A percentile compares a stretch with the other conserved stretches of the same genome.
Conservation (phyloP, 495 filamentous ascomycete genomes). For the Penicillium coprophilum region DNA sequence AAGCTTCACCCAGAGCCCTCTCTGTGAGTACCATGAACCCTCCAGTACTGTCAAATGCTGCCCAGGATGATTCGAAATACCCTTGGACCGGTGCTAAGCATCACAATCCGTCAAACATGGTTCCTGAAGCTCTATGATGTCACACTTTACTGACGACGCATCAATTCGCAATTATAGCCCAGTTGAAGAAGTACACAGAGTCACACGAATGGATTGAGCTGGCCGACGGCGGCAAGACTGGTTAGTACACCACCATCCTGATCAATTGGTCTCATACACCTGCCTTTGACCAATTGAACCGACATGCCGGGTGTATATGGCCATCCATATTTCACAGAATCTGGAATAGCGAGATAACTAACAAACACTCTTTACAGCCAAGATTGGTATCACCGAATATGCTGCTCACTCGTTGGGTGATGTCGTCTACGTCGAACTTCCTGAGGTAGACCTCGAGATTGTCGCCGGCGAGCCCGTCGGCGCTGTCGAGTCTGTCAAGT, state of each 20-base stretch:
- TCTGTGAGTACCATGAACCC: conserved; percentile 37
- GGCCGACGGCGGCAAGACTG: conserved; percentile 62
- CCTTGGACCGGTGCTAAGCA: not conserved
- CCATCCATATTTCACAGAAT: not conserved
- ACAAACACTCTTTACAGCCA: conserved; percentile 46
- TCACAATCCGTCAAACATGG: not conserved
- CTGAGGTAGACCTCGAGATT: conserved; percentile 61
- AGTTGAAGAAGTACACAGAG: conserved; percentile 86
- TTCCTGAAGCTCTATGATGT: conserved; percentile 9
- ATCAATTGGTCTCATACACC: conserved; percentile 1
- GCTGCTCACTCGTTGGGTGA: conserved; percentile 89
- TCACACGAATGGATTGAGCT: conserved; percentile 99
- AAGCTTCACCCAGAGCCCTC: conserved; percentile 49
- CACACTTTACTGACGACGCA: conserved; percentile 26
- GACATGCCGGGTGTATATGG: not conserved
- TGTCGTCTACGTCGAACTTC: conserved; percentile 95
- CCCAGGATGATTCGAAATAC: not conserved
- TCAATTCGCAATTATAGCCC: conserved; percentile 32
- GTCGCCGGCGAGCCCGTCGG: conserved; percentile 76
- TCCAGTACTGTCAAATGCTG: conserved; percentile 10
- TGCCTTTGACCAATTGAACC: conserved; percentile 2
- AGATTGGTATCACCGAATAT: conserved; percentile 86
- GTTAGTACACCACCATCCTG: conserved; percentile 23
- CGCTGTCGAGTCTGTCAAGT: conserved; percentile 97
- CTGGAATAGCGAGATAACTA: conserved; percentile 6